Evolutionary conservation across 1,284 basidiomycete species (phyloP), one percentile per base, ranked within the genome.

Genomic region (Termitomyces sp.): DNA sequence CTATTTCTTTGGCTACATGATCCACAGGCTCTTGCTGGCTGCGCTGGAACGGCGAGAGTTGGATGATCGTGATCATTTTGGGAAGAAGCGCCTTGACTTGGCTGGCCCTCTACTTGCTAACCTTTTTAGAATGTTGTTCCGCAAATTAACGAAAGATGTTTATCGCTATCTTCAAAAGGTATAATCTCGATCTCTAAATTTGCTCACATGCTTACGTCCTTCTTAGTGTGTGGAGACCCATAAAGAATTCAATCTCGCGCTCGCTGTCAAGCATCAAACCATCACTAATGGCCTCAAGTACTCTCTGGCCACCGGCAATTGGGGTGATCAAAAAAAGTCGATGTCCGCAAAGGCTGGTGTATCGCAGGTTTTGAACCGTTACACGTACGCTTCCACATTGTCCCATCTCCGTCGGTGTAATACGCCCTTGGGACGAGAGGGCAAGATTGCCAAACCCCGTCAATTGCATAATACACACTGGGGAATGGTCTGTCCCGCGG

Each of bases 1-100:
- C 2, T 99, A 95, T 74, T 99, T 99, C 82, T 94, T 99, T 60
- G 97, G 97, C n/a, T 99, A 98, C 73, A 99, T 99, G 96, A 92
- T 98, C 49, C 96, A 99, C 74, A 88, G 97, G 56, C 79, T 99
- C 26, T 76, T 98, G 5, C 83, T 98, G 15, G 95, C 97, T 40
- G 94, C 94, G 15, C 73, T 99, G 64, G 95, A 98, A 68, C 81
- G 97, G 54, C 81, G 97, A 65, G 97, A 99, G 68, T 80, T 99
- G 39, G 96, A 99, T 68, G 96, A 99, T 74, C 93, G 96, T 76
- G 96, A 99, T 76, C 97, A 99, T 73, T 99, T 99, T 66, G 96
- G 96, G 53, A 98, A 98, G 76, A 99, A 99, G 75, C 86, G 96
- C 50, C 78, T 99, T 60, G 96, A 99, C 72, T 74, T 99, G 46